These are phyloP conservation scores for Ochromonas danica DNA, from an alignment of 108 stramenopile species.

Conservation along the genomic window DNA sequence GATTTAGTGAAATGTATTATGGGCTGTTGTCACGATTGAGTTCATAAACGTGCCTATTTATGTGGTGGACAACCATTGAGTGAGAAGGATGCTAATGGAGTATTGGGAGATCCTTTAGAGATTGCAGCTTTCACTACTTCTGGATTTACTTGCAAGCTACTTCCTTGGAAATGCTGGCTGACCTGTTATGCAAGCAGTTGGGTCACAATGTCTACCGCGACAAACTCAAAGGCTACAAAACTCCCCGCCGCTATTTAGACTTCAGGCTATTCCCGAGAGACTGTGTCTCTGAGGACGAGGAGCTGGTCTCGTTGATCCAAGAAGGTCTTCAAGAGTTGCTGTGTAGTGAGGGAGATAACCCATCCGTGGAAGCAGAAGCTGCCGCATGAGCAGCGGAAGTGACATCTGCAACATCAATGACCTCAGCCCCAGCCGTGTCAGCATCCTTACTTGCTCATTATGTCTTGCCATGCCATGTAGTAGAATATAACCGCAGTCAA, in stretches of 20 bases:
- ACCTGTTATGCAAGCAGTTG: neutral
- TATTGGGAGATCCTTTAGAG: constrained; percentile 92
- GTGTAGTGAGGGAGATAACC: neutral
- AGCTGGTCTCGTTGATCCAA: neutral
- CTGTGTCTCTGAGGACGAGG: neutral
- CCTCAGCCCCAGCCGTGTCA: neutral
- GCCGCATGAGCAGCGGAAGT: neutral
- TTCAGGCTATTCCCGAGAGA: neutral
- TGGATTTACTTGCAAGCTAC: neutral
- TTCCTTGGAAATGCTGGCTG: neutral
- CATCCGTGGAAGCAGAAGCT: neutral
- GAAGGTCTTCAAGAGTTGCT: neutral
- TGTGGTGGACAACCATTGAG: too few relatives aligned
- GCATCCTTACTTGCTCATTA: neutral
- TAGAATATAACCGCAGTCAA: too few relatives aligned
- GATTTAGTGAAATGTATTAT: too few relatives aligned
- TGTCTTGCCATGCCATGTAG: too few relatives aligned
- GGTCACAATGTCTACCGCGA: neutral
- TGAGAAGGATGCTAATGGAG: too few relatives aligned
- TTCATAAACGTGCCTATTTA: too few relatives aligned
- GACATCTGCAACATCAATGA: neutral
- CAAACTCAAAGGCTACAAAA: neutral
- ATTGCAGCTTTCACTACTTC: constrained; percentile 68
- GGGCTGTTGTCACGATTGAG: constrained; percentile 10
- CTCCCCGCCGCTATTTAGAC: neutral